Base-by-base conservation (phyloP, 2,329 filamentous ascomycete species). In the Alternaria novae-zelandiae region DNA sequence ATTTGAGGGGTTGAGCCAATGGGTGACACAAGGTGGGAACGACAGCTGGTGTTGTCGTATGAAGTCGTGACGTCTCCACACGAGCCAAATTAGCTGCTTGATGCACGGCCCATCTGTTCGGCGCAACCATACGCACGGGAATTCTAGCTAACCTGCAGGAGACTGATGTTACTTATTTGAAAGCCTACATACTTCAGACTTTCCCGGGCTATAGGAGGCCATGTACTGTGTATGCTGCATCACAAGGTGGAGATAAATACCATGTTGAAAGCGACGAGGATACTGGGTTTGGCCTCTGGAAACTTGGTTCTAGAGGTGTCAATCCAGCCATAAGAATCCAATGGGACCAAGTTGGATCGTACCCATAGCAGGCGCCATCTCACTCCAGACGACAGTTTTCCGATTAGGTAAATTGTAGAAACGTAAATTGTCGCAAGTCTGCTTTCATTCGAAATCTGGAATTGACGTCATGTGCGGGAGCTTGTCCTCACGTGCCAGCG, bases 51-150 rank as follows among this genome's bases (percentile, higher is more conserved):
- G 25, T 51, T 21, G 49, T 30, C 30, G n/a, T 2, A 4, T 44
- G 41, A 57, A 41, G 56, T 59, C 49, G 59, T 61, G 55, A 65
- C 58, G 59, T 54, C 55, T 32, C 54, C 54, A 25, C 59, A 41
- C 10, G 41, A 23, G 54, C 47, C 46, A 41, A 46, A 53, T n/a
- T 58, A 53, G 59, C 54, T 58, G 46, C 54, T 43, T 46, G 20
- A 12, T 21, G 59, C 59, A 62, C 59, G 50, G 49, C 28, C 59
- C 59, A 62, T 32, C 41, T 36, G 59, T 54, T 62, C 36, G 28
- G 44, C 12, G 49, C 20, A 53, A 41, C 13, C 49, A 20, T 36
- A 5, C 20, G 17, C 49, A 8, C 21, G 17, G 13, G 28, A 15
- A n/a, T 23, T 30, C 15, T 51, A n/a, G 28, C 5, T 36, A 7